These are phyloP conservation scores for Biscogniauxia mediterranea DNA, from an alignment of 2,329 filamentous ascomycete genomes.

Conservation along the genomic window DNA sequence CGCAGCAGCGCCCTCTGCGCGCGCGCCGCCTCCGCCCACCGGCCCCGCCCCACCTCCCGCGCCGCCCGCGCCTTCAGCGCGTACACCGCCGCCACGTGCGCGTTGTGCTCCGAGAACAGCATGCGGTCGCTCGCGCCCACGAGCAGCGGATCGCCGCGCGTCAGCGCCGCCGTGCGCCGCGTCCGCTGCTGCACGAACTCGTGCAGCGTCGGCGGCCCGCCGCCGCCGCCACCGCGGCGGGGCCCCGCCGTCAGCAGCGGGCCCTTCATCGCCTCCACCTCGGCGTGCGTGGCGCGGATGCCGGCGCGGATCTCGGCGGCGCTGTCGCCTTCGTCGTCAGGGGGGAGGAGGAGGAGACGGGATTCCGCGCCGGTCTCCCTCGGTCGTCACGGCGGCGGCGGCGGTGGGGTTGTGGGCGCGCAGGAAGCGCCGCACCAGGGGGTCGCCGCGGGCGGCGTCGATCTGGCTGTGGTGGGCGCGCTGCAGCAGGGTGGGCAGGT, in stretches of 20 bases:
- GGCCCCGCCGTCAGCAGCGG: background rate
- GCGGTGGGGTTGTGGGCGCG: background rate
- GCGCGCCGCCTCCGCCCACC: background rate
- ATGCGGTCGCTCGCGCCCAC: constrained; percentile 2
- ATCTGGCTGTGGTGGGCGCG: constrained; percentile 3
- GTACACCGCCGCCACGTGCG: background rate
- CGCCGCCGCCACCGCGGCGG: too few relatives aligned
- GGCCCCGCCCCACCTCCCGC: background rate
- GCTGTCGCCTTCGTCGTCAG: too few relatives aligned
- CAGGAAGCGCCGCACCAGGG: background rate
- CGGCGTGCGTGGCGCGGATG: background rate
- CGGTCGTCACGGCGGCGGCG: too few relatives aligned
- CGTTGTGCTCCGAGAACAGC: background rate
- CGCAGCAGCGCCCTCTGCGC: background rate
- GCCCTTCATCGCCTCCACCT: constrained; percentile 4
- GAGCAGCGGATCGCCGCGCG: background rate
- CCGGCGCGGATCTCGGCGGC: background rate
- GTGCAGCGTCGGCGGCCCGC: background rate
- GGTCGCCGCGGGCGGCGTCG: background rate
- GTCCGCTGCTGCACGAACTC: constrained; percentile 2
- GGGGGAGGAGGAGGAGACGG: background rate
- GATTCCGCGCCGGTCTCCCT: too few relatives aligned
- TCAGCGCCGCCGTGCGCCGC: background rate
- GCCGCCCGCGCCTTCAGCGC: background rate
- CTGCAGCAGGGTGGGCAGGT: constrained; percentile 6